Evolutionary conservation across 2,329 filamentous ascomycete genomes (phyloP).

Genomic region (Coniosporium tulheliwenetii): DNA sequence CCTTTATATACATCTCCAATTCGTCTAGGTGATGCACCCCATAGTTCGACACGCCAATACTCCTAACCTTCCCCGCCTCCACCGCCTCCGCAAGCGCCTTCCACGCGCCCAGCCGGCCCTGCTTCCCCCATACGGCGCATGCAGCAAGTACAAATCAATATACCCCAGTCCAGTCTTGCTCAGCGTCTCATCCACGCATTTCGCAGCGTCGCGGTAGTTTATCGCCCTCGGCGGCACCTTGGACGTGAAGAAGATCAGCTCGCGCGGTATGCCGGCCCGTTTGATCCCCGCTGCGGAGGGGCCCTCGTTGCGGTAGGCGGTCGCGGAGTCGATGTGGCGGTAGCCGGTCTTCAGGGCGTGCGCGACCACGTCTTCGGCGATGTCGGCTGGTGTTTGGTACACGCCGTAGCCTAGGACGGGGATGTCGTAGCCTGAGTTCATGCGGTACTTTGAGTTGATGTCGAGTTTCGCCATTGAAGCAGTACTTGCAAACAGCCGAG

Average conservation of each 20-base stretch:
- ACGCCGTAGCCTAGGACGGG: slow-evolving; percentile 43
- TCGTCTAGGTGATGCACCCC: slow-evolving; percentile 40
- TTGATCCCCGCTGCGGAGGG: slow-evolving; percentile 37
- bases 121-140: slow-evolving; percentile 38
- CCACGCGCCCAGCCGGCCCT: slow-evolving; percentile 35
- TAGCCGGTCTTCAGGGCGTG: slow-evolving; percentile 37
- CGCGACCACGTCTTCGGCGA: slow-evolving; percentile 40
- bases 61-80: slow-evolving; percentile 33
- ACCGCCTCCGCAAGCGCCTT: slow-evolving; percentile 38
- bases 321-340: slow-evolving; percentile 40
- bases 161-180: slow-evolving; percentile 36
- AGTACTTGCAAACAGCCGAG: slow-evolving; percentile 1
- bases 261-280: slow-evolving; percentile 34
- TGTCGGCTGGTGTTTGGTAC: slow-evolving; percentile 33
- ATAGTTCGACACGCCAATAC: slow-evolving; percentile 39
- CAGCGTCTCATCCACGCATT: slow-evolving; percentile 48
- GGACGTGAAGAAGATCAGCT: slow-evolving; percentile 45
- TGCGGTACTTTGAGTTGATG: slow-evolving; percentile 31
- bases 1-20: slow-evolving; percentile 36
- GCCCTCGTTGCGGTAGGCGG: slow-evolving; percentile 41
- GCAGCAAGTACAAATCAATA: slow-evolving; percentile 32
- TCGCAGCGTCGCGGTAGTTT: slow-evolving; percentile 49
- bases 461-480: slow-evolving; percentile 25
- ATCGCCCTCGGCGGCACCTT: slow-evolving; percentile 38
- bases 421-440: slow-evolving; percentile 47